Conservation (phyloP, 768 basidiomycete species). For the Lentinula boryana region DNA sequence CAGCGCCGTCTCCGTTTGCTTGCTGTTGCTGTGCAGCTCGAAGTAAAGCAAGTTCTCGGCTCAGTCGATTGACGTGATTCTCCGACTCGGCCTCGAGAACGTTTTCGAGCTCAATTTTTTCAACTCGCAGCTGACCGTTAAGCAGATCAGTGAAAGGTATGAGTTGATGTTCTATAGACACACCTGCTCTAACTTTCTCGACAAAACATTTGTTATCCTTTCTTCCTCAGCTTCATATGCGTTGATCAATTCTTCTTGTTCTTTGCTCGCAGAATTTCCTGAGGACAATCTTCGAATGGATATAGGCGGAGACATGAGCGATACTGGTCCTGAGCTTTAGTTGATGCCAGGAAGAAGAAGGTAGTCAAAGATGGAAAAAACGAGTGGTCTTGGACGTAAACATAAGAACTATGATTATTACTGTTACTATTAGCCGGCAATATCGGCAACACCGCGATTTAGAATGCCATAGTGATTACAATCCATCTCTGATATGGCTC, state of each 20-base stretch:
- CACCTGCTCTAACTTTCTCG: slow-evolving; percentile 81
- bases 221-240: slow-evolving; percentile 90
- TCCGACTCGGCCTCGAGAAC: slow-evolving; percentile 82
- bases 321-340: neutral
- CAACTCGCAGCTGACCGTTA: slow-evolving; percentile 59
- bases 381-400: neutral
- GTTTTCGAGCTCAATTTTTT: slow-evolving; percentile 82
- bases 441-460: too few species aligned
- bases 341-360: neutral
- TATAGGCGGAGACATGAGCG: slow-evolving; percentile 34
- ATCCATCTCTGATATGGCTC: too few species aligned
- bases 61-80: slow-evolving; percentile 72
- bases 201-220: slow-evolving; percentile 77
- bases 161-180: slow-evolving; percentile 9
- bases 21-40: slow-evolving; percentile 53
- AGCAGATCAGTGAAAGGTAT: neutral
- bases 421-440: too few species aligned
- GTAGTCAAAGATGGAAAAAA: neutral
- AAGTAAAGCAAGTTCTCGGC: slow-evolving; percentile 62
- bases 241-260: slow-evolving; percentile 76
- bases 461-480: too few species aligned
- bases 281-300: slow-evolving; percentile 43
- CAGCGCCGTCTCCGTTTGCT: slow-evolving; percentile 21
- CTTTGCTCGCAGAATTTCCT: slow-evolving; percentile 43
- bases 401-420: neutral